Evolutionary conservation across 345 rosid genomes (phyloP), one percentile per base, ranked within the genome.

Genomic region (Brassica juncea): DNA sequence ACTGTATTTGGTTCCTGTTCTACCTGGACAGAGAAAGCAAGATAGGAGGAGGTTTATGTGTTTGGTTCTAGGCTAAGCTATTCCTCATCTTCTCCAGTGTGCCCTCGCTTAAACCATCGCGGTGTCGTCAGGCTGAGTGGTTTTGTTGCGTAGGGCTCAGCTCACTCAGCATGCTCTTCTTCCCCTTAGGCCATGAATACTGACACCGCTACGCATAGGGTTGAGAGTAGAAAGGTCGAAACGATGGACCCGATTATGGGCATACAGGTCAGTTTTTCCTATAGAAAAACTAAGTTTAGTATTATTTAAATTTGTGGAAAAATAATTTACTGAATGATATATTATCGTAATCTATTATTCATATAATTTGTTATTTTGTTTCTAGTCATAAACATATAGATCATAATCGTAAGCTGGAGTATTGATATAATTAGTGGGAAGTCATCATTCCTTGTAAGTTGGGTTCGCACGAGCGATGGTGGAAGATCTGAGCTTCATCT

Each of bases 401-500:
- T 42, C 54, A 44, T 47, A 47, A 47, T 3, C 55, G 16, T 47
- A 47, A 12, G 55, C 15, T 47, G 9, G 14, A 15, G 15, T 25
- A 35, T 62, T 77, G 23, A 68, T 11, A 68, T 23, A 5, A 34
- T 63, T 5, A 35, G 58, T 71, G 3, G 25, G 37, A 32, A 6
- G 15, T 27, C 60, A 72, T 78, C 68, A 71, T 14, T 64, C 61
- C 21, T 49, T 73, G 66, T 62, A 27, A 60, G 68, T 68, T 2
- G 58, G 47, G 30, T 69, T 69, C 9, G 73, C 65, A 76, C 30
- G 72, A 42, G 63, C 47, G 49, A 58, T 42, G 72, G 80, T 76
- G 70, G 84, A 71, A 59, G 84, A 71, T 34, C 59, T 66, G 57
- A 81, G 77, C 52, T 76, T 81, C 77, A 71, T 67, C 77, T 59